Conservation (phyloP, 1,284 basidiomycete genomes). For the Thelephora terrestris region DNA sequence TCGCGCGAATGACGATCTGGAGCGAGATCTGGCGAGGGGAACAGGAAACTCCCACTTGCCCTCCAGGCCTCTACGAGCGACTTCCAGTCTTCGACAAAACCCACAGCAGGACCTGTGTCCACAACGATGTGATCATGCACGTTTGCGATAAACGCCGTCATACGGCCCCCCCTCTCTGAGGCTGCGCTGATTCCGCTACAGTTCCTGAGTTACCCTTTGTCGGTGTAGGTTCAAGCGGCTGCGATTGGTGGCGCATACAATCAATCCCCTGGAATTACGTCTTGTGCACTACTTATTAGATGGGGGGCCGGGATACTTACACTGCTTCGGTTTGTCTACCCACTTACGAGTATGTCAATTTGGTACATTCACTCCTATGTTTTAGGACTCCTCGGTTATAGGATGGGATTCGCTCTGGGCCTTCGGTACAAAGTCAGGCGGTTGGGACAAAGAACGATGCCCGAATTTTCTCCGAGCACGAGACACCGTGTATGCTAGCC, state of each 20-base stretch:
- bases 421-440: no score
- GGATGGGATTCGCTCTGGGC: no score
- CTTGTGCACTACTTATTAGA: constrained; percentile 26
- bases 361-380: constrained; percentile 48
- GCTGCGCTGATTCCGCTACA: constrained; percentile 14
- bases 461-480: background rate
- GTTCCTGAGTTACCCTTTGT: constrained; percentile 65
- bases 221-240: constrained; percentile 62
- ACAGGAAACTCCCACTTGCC: constrained; percentile 65
- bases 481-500: no score
- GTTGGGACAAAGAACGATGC: no score
- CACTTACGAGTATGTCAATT: constrained; percentile 58
- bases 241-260: constrained; percentile 29
- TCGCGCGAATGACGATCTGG: background rate
- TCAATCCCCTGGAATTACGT: background rate
- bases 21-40: background rate
- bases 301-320: no score
- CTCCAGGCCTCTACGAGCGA: constrained; percentile 70
- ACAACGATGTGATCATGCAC: constrained; percentile 58
- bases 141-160: constrained; percentile 32
- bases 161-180: background rate
- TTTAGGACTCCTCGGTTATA: background rate
- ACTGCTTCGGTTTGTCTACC: constrained; percentile 58
- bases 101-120: constrained; percentile 52
- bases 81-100: constrained; percentile 56